A percentile compares a stretch with the other conserved stretches of the same genome.
Conservation (phyloP, 352 stramenopile genomes). For the Globisporangium nodosum region DNA sequence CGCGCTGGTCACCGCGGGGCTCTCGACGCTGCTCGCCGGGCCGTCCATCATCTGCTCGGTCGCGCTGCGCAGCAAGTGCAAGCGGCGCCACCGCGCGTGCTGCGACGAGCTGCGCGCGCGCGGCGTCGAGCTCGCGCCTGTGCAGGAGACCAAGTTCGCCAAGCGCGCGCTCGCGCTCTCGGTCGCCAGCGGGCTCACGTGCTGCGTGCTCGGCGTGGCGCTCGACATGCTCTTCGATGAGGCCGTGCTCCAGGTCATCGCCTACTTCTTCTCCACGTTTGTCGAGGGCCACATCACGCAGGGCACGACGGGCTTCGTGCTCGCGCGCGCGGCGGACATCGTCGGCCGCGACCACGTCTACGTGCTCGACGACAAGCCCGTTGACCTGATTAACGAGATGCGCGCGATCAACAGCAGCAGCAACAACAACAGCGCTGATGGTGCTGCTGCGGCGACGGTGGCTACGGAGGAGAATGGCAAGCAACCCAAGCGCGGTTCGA, state of each 20-base stretch:
- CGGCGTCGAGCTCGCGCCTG: conserved; percentile 4
- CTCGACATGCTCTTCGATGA: conserved; percentile 21
- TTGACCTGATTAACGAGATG: neutral
- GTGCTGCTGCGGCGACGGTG: no score
- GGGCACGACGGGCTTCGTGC: conserved; percentile 8
- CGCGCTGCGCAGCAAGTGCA: conserved; percentile 18
- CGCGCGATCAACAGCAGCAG: neutral
- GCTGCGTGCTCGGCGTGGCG: conserved; percentile 21
- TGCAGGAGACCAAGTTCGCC: conserved; percentile 14
- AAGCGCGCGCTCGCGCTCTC: conserved; percentile 21
- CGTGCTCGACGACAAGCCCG: conserved; percentile 6
- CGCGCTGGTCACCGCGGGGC: conserved; percentile 13
- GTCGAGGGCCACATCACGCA: conserved; percentile 13
- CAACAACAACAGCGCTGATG: no score
- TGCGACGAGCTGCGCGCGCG: conserved; percentile 13
- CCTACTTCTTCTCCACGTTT: conserved; percentile 12
- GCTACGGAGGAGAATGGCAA: neutral
- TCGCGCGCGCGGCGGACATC: conserved; percentile 5
- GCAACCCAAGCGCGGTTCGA: neutral
- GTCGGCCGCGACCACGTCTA: conserved; percentile 12
- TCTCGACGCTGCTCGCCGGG: conserved; percentile 17
- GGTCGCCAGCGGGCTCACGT: conserved; percentile 17
- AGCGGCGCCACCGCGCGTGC: conserved; percentile 12
- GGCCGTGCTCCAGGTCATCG: conserved; percentile 21
- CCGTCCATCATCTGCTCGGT: conserved; percentile 19